These are phyloP conservation scores for Exobasidium cylindrosporum DNA, from an alignment of 1,284 basidiomycete species.

Conservation along the genomic window DNA sequence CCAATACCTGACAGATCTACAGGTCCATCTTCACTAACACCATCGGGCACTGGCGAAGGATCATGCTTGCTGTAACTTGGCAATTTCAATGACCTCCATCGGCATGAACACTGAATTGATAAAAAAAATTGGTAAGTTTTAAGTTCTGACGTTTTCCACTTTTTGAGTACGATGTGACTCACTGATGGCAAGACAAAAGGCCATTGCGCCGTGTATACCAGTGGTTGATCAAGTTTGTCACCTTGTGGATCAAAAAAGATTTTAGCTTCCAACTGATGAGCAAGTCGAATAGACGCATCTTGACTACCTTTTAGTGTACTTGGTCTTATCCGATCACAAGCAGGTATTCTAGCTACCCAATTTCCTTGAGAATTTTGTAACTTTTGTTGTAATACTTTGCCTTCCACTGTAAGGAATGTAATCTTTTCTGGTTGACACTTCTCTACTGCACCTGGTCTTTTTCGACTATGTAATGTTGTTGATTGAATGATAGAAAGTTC, in stretches of 20 bases:
- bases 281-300: conserved; percentile 6
- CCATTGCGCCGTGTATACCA: conserved; percentile 2
- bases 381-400: background rate
- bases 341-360: conserved; percentile 13
- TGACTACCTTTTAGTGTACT: conserved; percentile 13
- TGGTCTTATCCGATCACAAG: conserved; percentile 4
- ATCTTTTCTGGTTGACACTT: conserved; percentile 3
- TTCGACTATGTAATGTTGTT: conserved; percentile 13
- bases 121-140: too few species aligned
- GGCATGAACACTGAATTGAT: conserved; percentile 8
- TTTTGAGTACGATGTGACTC: too few species aligned
- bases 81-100: conserved; percentile 10
- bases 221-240: background rate
- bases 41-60: conserved; percentile 8
- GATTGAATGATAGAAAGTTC: background rate
- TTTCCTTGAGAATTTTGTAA: background rate
- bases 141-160: too few species aligned
- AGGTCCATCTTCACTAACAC: too few species aligned
- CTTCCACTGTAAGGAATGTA: conserved; percentile 5
- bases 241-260: conserved; percentile 4
- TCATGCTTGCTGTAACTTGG: conserved; percentile 10
- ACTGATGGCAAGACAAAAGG: conserved; percentile 8
- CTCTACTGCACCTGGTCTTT: background rate
- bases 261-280: conserved; percentile 9
- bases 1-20: too few species aligned